Evolutionary conservation across 2,329 filamentous ascomycete species (phyloP).

Genomic region (Epichloe elymi): DNA sequence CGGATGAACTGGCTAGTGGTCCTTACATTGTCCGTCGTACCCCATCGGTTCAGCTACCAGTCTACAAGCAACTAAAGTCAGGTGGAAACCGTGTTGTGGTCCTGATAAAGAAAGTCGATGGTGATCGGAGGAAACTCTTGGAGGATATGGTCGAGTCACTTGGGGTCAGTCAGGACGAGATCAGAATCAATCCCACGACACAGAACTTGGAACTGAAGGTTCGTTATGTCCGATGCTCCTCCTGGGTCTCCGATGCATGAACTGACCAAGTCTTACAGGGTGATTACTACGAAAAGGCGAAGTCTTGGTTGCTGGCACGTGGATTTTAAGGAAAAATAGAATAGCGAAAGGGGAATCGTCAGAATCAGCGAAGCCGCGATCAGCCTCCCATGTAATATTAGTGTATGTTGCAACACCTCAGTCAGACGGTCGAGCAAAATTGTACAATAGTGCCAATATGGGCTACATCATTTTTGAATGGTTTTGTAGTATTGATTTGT

Average conservation of each 20-base stretch:
- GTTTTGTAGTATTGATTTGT: slow-evolving; percentile 12
- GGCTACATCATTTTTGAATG: not conserved
- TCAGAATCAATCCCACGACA: slow-evolving; percentile 47
- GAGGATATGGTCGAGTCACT: slow-evolving; percentile 49
- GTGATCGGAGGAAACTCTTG: slow-evolving; percentile 51
- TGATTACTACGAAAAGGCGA: slow-evolving; percentile 16
- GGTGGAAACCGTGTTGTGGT: slow-evolving; percentile 69
- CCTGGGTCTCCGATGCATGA: not conserved
- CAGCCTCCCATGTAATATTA: slow-evolving; percentile 3
- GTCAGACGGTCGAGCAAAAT: slow-evolving; percentile 3
- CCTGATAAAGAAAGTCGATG: slow-evolving; percentile 64
- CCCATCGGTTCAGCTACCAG: slow-evolving; percentile 53
- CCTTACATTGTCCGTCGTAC: slow-evolving; percentile 65
- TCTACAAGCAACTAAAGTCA: slow-evolving; percentile 62
- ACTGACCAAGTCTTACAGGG: slow-evolving; percentile 16
- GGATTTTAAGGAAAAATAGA: slow-evolving; percentile 19
- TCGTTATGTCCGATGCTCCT: slow-evolving; percentile 9
- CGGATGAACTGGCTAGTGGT: slow-evolving; percentile 15
- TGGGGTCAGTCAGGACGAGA: slow-evolving; percentile 38
- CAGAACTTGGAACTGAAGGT: slow-evolving; percentile 67
- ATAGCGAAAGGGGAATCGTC: no score
- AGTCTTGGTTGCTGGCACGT: slow-evolving; percentile 20
- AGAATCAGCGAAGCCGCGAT: not conserved
- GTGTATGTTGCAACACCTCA: slow-evolving; percentile 1
- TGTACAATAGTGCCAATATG: slow-evolving; percentile 8